These are phyloP conservation scores for Scalesia atractyloides DNA, from an alignment of 129 eudicot genomes.

Conservation along the genomic window DNA sequence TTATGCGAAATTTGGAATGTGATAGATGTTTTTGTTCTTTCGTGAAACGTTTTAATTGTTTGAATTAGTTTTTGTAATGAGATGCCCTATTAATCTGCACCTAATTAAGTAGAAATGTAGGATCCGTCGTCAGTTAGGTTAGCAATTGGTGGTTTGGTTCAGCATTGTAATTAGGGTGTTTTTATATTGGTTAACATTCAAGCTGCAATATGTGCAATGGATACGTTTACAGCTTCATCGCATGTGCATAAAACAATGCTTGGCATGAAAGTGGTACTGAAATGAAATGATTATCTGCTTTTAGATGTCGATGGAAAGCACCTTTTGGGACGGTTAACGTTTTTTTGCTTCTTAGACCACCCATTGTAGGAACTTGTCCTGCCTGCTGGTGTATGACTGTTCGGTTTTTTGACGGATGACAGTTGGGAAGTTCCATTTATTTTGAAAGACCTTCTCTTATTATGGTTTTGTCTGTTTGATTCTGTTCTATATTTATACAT, in stretches of 20 bases:
- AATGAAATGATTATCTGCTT: background rate
- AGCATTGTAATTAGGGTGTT: constrained; percentile 26
- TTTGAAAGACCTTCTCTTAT: background rate
- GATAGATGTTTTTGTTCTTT: constrained; percentile 8
- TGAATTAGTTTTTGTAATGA: background rate
- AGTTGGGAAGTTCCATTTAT: background rate
- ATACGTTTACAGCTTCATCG: background rate
- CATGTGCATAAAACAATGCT: background rate
- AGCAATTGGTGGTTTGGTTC: constrained; percentile 17
- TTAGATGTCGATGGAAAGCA: background rate
- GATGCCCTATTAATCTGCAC: background rate
- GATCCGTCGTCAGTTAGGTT: constrained; percentile 15
- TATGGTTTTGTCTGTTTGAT: background rate
- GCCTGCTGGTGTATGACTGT: background rate
- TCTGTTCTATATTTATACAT: background rate
- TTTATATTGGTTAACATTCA: background rate
- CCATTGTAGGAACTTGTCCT: constrained; percentile 1
- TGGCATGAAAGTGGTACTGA: constrained; percentile 3
- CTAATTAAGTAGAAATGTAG: constrained; percentile 17
- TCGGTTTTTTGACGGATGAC: constrained; percentile 7
- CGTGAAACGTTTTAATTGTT: background rate
- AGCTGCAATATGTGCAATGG: constrained; percentile 12
- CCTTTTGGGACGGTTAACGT: background rate
- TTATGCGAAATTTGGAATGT: constrained; percentile 5
- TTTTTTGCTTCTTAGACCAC: constrained; percentile 3